Evolutionary conservation across 495 filamentous ascomycete genomes (phyloP).

Genomic region (Annulohypoxylon moriforme): DNA sequence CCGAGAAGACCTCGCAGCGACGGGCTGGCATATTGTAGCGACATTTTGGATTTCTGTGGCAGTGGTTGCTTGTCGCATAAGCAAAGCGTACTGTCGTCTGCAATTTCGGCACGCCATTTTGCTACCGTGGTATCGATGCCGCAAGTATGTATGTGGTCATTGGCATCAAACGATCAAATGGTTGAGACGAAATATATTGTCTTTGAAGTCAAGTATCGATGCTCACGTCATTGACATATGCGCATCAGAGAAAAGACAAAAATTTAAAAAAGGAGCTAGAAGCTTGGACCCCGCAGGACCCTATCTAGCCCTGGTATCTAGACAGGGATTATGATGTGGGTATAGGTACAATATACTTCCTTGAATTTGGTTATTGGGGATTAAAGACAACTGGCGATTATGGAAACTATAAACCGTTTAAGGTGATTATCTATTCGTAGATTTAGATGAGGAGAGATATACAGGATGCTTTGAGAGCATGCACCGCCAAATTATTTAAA

Average conservation of each 20-base stretch:
- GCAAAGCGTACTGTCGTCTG: slow-evolving; percentile 44
- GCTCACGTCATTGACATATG: slow-evolving; percentile 43
- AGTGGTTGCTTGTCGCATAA: slow-evolving; percentile 42
- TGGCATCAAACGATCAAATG: too few relatives aligned
- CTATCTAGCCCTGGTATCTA: slow-evolving; percentile 22
- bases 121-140: slow-evolving; percentile 16
- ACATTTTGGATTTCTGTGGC: slow-evolving; percentile 35
- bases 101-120: slow-evolving; percentile 52
- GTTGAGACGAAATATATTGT: background rate
- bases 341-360: slow-evolving; percentile 8
- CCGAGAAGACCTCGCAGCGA: slow-evolving; percentile 9
- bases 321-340: slow-evolving; percentile 24
- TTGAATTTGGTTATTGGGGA: background rate
- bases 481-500: slow-evolving; percentile 12
- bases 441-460: background rate
- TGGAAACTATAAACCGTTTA: too few relatives aligned
- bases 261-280: slow-evolving; percentile 24
- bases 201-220: background rate
- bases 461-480: background rate
- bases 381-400: background rate
- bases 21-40: slow-evolving; percentile 28
- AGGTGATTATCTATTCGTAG: too few relatives aligned
- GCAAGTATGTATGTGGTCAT: background rate
- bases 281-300: slow-evolving; percentile 39
- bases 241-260: slow-evolving; percentile 27